Percentiles rank a stretch among this genome's conserved stretches.
Evolutionary conservation across 768 basidiomycete species (phyloP).

Genomic region (Macrocybe gigantea): DNA sequence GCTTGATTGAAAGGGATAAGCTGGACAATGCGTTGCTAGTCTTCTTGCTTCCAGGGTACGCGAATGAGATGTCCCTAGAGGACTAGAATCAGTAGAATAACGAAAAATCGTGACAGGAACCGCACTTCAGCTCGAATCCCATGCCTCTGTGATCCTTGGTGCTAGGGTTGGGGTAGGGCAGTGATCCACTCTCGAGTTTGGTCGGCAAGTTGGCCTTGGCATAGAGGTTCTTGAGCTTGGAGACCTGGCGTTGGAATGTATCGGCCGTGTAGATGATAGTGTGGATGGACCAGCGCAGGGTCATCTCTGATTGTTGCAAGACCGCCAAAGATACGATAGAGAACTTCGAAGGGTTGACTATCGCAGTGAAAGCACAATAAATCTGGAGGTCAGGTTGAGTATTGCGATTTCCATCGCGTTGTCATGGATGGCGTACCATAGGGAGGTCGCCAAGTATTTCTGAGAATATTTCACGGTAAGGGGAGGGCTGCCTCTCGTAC

Average conservation of each 20-base stretch:
- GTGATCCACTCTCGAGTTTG: conserved; percentile 18
- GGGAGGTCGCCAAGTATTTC: conserved; percentile 21
- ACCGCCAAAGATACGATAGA: conserved; percentile 34
- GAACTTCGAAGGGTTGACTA: conserved; percentile 25
- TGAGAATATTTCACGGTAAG: conserved; percentile 11
- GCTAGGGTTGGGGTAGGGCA: conserved; percentile 16
- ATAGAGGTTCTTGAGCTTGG: conserved; percentile 27
- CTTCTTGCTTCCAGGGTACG: conserved; percentile 40
- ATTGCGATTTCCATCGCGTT: too few relatives aligned
- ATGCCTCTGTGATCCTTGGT: conserved; percentile 15
- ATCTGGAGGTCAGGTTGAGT: conserved; percentile 15
- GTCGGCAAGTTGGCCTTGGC: conserved; percentile 13
- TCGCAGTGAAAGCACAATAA: conserved; percentile 27
- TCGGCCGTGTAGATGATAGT: conserved; percentile 12
- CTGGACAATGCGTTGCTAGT: conserved; percentile 26
- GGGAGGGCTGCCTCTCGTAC: conserved; percentile 4
- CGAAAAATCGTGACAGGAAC: background rate
- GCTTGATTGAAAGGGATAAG: conserved; percentile 37
- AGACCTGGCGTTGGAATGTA: conserved; percentile 16
- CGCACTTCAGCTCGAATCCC: conserved; percentile 22
- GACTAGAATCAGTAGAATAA: background rate
- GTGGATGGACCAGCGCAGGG: conserved; percentile 19
- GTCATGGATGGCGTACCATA: conserved; percentile 15
- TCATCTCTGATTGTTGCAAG: conserved; percentile 29
- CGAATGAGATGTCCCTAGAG: conserved; percentile 43